Base-by-base conservation (phyloP, 108 stramenopile genomes). In the Nitzschia sp. region DNA sequence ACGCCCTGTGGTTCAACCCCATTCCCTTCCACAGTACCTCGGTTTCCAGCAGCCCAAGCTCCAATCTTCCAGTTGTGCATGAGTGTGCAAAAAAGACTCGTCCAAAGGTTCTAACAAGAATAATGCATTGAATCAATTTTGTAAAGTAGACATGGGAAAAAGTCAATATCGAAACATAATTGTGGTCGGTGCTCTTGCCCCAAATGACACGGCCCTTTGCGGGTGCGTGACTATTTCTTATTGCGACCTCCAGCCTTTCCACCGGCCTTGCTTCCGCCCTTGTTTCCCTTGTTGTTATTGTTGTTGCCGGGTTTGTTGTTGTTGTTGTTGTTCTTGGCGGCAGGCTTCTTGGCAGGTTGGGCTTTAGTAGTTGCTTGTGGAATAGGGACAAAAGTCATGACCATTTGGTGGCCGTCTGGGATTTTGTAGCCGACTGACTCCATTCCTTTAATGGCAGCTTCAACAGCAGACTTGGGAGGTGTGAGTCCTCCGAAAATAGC, bases 331-430 rank as follows among this genome's bases (percentile, higher is more conserved):
- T 39, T 21, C 24, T 66, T 66, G 26, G n/a, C 15, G 6, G 22
- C 21, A 25, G 10, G 19, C 19, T 66, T 66, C 10, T 24, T 46
- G n/a, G 56, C 65, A 3, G 15, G n/a, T n/a, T 17, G 55, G 15
- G 3, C 38, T n/a, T 1, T 3, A 10, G 10, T 37, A 26, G 41
- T 21, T 44, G 38, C 21, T 1, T 7, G 14, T 11, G 25, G 41
- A 62, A 72, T 69, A 21, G 86, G 84, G 41, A 86, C 85, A 71
- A 90, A 88, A 8, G 83, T 72, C 71, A 92, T 85, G 59, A 88
- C 83, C 82, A 92, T 77, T 77, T 85, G 76, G 73, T 82, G 83
- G 34, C 91, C 91, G 53, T 69, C 71, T 15, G 91, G 91, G 39
- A 84, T 54, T 39, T 79, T 75, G 55, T 80, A 90, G 17, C 91